Evolutionary conservation across 805 yeast species (phyloP), one percentile per base, ranked within the genome.

Genomic region (Saccharomycopsis sp.): DNA sequence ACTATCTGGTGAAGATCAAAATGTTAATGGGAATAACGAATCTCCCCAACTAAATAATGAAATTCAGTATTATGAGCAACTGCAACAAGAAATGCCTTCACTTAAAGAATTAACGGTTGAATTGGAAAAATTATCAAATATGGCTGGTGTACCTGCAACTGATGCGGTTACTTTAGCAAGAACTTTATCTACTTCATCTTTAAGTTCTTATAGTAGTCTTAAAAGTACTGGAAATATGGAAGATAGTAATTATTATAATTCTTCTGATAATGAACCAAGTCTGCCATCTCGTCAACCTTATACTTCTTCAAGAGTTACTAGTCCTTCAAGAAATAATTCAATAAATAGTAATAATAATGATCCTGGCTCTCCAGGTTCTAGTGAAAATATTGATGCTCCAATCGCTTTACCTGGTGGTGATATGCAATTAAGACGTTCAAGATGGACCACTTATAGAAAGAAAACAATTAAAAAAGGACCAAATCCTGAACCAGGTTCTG

Each of bases 111-210:
- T 83, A 28, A 79, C 94, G 2, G 73, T 64, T 46, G 95, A 88
- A 57, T 63, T 88, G 40, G 81, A 83, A 48, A 74, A 70, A 34
- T 63, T 87, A 34, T 76, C 89, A 0, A 79, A 77, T 48, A 64
- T 76, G 58, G 94, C 89, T 0, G 92, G 94, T 0, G 61, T 83
- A 58, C 79, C 76, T 39, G 77, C 86, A 3, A 72, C 78, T 30
- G 94, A 85, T 61, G 94, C 95, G 1, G 79, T 80, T 4, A 76
- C 94, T 0, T 64, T 85, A 41, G 95, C 94, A 0, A 65, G 94
- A 52, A 76, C 92, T 1, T 65, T 86, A 36, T 79, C 89, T 2
- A 70, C 84, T 35, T 70, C 81, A 0, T 74, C 85, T 0, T 63
- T 80, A 21, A 81, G 82, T 10, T 37, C 41, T 12, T 41, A 44